Evolutionary conservation across 1,284 basidiomycete genomes (phyloP).

Genomic region (Psilocybe mexicana): DNA sequence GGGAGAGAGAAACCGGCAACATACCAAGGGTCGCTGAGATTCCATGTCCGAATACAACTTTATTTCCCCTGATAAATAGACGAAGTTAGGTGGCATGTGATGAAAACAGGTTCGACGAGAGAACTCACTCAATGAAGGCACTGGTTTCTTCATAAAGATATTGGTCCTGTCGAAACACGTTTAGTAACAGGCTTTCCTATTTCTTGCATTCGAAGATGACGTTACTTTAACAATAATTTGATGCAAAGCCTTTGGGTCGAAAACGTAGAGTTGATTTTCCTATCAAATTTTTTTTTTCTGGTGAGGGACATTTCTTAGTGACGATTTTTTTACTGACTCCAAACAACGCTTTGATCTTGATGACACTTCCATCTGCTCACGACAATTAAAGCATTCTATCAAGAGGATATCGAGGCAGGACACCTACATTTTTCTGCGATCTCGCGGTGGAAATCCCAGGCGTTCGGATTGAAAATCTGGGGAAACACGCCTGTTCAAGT

Average conservation of each 20-base stretch:
- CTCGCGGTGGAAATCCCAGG: background rate
- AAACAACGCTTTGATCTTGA: background rate
- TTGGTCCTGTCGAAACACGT: background rate
- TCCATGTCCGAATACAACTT: background rate
- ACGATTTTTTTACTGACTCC: background rate
- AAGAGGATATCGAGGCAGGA: background rate
- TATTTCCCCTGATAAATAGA: background rate
- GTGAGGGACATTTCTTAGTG: background rate
- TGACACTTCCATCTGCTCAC: background rate
- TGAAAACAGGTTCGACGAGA: background rate
- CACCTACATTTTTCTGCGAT: background rate
- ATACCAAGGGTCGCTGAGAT: background rate
- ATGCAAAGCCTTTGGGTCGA: constrained; percentile 2
- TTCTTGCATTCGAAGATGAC: background rate
- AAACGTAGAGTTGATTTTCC: background rate
- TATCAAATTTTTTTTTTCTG: background rate
- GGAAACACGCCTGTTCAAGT: background rate
- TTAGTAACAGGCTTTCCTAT: background rate
- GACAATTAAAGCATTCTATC: background rate
- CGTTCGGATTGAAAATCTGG: background rate
- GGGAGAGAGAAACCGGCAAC: background rate
- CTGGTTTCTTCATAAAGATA: constrained; percentile 1
- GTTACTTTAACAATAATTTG: constrained; percentile 3
- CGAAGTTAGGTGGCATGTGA: background rate
- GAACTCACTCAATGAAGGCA: background rate